Evolutionary conservation across 2,329 filamentous ascomycete genomes (phyloP).

Genomic region (Fusarium nurragi): DNA sequence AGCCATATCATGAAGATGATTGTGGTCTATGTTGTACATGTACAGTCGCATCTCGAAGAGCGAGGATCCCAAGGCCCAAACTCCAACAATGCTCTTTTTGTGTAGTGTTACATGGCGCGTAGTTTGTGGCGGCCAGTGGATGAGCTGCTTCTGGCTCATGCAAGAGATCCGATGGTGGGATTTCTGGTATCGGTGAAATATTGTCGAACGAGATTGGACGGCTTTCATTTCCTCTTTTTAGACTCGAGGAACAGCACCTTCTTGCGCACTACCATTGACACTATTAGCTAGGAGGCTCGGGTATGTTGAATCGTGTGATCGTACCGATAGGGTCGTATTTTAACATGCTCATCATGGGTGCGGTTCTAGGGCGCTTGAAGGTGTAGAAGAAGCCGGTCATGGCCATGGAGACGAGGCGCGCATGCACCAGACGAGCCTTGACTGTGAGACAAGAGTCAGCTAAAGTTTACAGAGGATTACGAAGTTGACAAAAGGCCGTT

Average conservation of each 20-base stretch:
- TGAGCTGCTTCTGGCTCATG: conserved; percentile 16
- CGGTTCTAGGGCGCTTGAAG: conserved; percentile 80
- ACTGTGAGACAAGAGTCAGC: conserved; percentile 58
- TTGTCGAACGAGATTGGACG: conserved; percentile 17
- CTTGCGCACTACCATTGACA: conserved; percentile 75
- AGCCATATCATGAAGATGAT: conserved; percentile 23
- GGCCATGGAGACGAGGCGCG: conserved; percentile 97
- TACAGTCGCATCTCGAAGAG: conserved; percentile 37
- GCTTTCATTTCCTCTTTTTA: conserved; percentile 74
- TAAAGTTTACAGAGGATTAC: background rate
- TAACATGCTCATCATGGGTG: conserved; percentile 91
- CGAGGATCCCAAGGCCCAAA: conserved; percentile 40
- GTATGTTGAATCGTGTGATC: conserved; percentile 11
- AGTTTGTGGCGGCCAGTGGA: conserved; percentile 1
- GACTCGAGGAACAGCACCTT: conserved; percentile 96
- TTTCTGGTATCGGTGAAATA: conserved; percentile 15
- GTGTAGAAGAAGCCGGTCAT: conserved; percentile 98
- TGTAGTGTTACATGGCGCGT: conserved; percentile 45
- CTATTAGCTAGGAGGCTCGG: conserved; percentile 1
- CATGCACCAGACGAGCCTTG: conserved; percentile 91
- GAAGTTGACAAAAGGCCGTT: background rate
- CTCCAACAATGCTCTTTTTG: conserved; percentile 45
- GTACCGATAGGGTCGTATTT: conserved; percentile 98
- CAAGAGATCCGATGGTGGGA: conserved; percentile 6
- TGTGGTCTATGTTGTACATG: conserved; percentile 41